A percentile compares a stretch with the other conserved stretches of the same genome.
These are phyloP conservation scores for Ceratobasidium sp. DNA, from an alignment of 1,284 basidiomycete genomes.

Conservation along the genomic window DNA sequence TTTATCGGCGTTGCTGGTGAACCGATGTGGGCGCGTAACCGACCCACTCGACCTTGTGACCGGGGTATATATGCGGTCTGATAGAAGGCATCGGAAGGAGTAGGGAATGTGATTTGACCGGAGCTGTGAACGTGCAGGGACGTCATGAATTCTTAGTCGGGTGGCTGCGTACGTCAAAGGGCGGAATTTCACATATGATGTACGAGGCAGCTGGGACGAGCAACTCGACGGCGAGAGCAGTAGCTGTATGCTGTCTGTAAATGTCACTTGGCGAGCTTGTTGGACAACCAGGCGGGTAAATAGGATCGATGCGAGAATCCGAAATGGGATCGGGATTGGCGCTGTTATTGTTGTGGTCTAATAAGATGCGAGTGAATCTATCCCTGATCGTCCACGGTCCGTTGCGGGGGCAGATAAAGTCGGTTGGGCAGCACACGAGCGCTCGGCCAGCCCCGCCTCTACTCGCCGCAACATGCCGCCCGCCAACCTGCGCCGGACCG, in stretches of 20 bases:
- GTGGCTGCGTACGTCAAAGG: slow-evolving; percentile 1
- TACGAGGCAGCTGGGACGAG: too few relatives aligned
- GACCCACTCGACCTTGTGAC: background rate
- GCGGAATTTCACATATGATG: too few relatives aligned
- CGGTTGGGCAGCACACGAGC: background rate
- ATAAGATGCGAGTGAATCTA: slow-evolving; percentile 20
- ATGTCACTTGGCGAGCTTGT: background rate
- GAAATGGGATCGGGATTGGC: slow-evolving; percentile 2
- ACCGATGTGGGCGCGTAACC: background rate
- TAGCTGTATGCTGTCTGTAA: background rate
- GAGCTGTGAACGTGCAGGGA: background rate
- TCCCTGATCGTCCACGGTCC: slow-evolving; percentile 37
- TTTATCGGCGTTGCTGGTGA: background rate
- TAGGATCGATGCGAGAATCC: slow-evolving; percentile 6
- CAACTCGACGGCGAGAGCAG: too few relatives aligned
- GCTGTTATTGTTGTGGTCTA: background rate
- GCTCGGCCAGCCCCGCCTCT: slow-evolving; percentile 11
- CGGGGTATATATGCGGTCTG: background rate
- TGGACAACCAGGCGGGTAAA: background rate
- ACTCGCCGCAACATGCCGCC: slow-evolving; percentile 25
- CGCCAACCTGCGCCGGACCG: slow-evolving; percentile 15
- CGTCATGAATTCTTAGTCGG: background rate
- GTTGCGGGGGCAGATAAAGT: slow-evolving; percentile 24
- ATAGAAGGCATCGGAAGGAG: background rate
- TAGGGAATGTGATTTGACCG: background rate